Conservation (phyloP, 306 rosid genomes). For the Dalbergia oliveri region DNA sequence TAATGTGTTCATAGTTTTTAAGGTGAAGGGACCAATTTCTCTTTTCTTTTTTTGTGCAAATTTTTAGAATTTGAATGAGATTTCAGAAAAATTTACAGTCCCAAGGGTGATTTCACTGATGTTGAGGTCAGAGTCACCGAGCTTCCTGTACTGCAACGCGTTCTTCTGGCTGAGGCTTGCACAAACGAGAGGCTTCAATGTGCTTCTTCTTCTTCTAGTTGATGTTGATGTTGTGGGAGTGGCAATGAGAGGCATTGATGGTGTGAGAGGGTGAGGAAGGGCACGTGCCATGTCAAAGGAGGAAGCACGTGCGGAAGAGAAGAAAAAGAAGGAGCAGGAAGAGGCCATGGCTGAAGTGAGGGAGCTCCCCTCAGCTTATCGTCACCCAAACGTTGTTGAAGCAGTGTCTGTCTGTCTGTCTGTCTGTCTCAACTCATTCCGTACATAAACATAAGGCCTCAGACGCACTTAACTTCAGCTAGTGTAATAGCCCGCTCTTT, state of each 20-base stretch:
- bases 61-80: background rate
- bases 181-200: constrained; percentile 27
- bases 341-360: constrained; percentile 50
- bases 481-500: too few species aligned
- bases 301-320: constrained; percentile 33
- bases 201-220: background rate
- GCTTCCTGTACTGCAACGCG: constrained; percentile 66
- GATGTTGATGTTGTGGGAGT: background rate
- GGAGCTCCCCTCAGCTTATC: constrained; percentile 37
- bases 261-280: constrained; percentile 17
- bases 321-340: constrained; percentile 36
- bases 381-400: background rate
- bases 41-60: background rate
- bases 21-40: too few species aligned
- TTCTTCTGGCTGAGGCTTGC: constrained; percentile 48
- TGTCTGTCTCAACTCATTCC: too few species aligned
- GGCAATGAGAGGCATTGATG: constrained; percentile 29
- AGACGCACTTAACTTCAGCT: too few species aligned
- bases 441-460: too few species aligned
- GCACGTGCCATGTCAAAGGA: constrained; percentile 17
- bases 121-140: constrained; percentile 88
- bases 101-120: constrained; percentile 88
- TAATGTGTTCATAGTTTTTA: too few species aligned
- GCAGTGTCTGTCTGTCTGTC: background rate
- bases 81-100: constrained; percentile 59